Conservation (phyloP, 345 rosid genomes). For the Euclidium syriacum region DNA sequence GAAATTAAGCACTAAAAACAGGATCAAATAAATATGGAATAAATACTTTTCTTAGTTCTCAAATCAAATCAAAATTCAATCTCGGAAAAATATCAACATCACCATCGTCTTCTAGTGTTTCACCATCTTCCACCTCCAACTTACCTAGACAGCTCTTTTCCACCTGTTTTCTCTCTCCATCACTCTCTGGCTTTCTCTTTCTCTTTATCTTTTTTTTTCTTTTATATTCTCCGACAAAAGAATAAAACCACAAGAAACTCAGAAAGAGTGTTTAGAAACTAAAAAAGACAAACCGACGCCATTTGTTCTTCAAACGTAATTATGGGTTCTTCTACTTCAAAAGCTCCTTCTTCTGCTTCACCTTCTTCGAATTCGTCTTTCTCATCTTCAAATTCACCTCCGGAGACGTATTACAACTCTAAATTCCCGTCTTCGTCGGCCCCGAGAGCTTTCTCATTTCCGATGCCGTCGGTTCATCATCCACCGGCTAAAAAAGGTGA, state of each 20-base stretch:
- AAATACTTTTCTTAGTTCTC: conserved; percentile 4
- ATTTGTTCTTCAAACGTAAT: neutral
- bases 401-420: conserved; percentile 11
- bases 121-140: conserved; percentile 38
- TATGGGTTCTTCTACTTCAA: conserved; percentile 80
- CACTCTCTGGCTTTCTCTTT: no score
- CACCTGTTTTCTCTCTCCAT: conserved; percentile 28
- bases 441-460: conserved; percentile 49
- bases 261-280: conserved; percentile 1
- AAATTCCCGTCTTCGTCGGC: neutral
- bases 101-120: conserved; percentile 22
- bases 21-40: neutral
- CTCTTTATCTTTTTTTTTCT: neutral
- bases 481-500: conserved; percentile 79
- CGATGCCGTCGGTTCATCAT: conserved; percentile 69
- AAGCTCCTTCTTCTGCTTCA: conserved; percentile 26
- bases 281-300: neutral
- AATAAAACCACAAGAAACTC: conserved; percentile 5
- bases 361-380: neutral
- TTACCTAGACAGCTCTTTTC: conserved; percentile 45
- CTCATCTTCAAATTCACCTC: conserved; percentile 20
- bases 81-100: conserved; percentile 14
- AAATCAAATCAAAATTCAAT: neutral
- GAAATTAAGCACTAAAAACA: conserved; percentile 4
- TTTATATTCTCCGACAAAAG: conserved; percentile 25